Evolutionary conservation across 2,329 filamentous ascomycete genomes (phyloP), one percentile per base, ranked within the genome.

Genomic region (Ascocoryne sarcoides): DNA sequence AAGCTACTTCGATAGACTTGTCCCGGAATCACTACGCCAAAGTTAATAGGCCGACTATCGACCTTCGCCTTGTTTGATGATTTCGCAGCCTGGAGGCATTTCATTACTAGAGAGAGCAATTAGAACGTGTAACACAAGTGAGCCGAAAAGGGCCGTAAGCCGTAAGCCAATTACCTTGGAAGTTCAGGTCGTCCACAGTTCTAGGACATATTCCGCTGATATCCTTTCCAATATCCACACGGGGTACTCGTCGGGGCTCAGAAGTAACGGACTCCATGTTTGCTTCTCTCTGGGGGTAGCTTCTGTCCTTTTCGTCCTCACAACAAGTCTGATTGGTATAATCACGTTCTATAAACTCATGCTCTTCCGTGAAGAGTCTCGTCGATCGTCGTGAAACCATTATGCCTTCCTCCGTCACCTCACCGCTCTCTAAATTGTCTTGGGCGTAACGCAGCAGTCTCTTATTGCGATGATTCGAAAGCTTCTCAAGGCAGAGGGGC

Each of bases 1-100:
- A 88, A 95, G 49, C 82, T 82, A 61, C 85, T 90, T 38, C 89
- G 76, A 59, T 86, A 95, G 19, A 95, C 47, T 10, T 36, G 70
- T 7, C 82, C 80, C 5, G 79, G 74, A 15, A 81, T 65, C 15
- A 95, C 82, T 19, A 77, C 65, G 14, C 82, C 85, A 61, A 90
- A 95, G 58, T 95, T 95, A 49, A 65, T 54, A 1, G 84, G 84
- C 3, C 36, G 45, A n/a, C 46, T 45, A 32, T 49, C 42, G 21
- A 40, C 33, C 31, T 47, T 50, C 26, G 36, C 40, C 20, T 50
- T 48, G 34, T 16, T 29, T 34, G 36, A 39, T n/a, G 34, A 19
- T 39, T 49, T 49, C 5, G 43, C 43, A 37, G 36, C 37, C 32
- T 26, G 23, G 12, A 26, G 7, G 12, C 7, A 26, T 7, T 26